phyloP scores from a whole-genome alignment of 768 basidiomycete species.

The Lactarius trivialis region DNA sequence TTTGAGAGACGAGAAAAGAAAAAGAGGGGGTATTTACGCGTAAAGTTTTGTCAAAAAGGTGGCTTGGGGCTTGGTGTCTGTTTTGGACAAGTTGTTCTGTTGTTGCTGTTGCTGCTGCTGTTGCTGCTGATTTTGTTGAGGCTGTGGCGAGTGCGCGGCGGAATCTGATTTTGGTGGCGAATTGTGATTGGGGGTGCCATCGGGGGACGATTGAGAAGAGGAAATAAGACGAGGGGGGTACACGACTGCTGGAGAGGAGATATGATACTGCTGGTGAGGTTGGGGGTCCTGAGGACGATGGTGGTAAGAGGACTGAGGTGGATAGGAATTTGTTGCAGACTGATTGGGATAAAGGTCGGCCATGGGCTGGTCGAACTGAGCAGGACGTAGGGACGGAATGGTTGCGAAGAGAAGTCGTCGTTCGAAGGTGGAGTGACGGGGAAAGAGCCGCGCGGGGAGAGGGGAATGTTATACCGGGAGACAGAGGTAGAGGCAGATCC shows the following conservation, averaged over 20 bases:
- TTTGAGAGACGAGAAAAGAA: background rate
- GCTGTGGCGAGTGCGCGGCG: conserved; percentile 17
- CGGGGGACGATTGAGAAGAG: conserved; percentile 22
- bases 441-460: conserved; percentile 23
- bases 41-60: conserved; percentile 98
- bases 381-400: conserved; percentile 37
- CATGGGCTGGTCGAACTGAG: conserved; percentile 33
- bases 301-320: conserved; percentile 19
- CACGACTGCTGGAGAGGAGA: conserved; percentile 16
- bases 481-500: conserved; percentile 23
- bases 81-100: conserved; percentile 16
- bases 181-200: conserved; percentile 16
- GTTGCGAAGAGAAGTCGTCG: conserved; percentile 19
- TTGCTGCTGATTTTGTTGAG: conserved; percentile 8
- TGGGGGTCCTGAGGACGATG: conserved; percentile 18
- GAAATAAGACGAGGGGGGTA: conserved; percentile 19
- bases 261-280: conserved; percentile 16
- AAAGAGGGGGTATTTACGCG: conserved; percentile 51
- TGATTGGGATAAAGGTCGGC: conserved; percentile 26
- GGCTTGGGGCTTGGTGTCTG: conserved; percentile 24
- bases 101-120: conserved; percentile 1
- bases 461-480: conserved; percentile 26
- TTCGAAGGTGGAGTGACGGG: conserved; percentile 21
- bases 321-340: conserved; percentile 19
- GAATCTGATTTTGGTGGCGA: conserved; percentile 22